Evolutionary conservation across 495 filamentous ascomycete species (phyloP).

Genomic region (Parathielavia hyrcaniae): DNA sequence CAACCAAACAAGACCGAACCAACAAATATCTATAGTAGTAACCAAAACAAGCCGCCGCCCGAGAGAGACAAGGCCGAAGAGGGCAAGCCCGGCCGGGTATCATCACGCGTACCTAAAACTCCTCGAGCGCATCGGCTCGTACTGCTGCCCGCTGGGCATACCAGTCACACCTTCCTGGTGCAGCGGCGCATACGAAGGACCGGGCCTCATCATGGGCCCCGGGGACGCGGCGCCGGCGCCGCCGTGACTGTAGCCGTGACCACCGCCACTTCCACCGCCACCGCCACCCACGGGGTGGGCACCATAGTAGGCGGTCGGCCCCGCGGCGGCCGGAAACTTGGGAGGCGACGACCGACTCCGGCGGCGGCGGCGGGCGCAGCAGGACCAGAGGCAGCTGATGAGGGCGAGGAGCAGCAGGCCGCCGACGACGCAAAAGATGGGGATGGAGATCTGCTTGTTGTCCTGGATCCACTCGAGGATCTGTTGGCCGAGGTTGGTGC

Average conservation of each 20-base stretch:
- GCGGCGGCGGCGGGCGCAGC: constrained; percentile 23
- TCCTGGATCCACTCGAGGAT: constrained; percentile 60
- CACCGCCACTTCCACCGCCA: neutral
- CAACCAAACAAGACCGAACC: neutral
- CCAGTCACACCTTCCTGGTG: neutral
- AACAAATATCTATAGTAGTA: neutral
- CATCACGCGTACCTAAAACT: constrained; percentile 30
- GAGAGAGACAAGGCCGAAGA: neutral
- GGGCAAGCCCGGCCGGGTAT: neutral
- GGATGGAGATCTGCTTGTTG: constrained; percentile 71
- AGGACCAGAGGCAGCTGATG: constrained; percentile 51
- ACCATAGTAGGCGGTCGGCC: neutral
- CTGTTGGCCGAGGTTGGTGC: constrained; percentile 53
- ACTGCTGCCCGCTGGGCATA: neutral
- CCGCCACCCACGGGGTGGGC: neutral
- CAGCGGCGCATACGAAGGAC: constrained; percentile 7
- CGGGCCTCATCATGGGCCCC: constrained; percentile 9
- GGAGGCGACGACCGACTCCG: neutral
- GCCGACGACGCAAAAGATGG: constrained; percentile 61
- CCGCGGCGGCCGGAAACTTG: neutral
- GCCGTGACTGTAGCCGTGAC: neutral
- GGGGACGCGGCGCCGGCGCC: neutral
- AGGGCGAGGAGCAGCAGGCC: constrained; percentile 59
- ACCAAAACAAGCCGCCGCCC: neutral
- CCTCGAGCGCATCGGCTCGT: constrained; percentile 22